Evolutionary conservation across 345 rosid species (phyloP).

Genomic region (Salix dunnii): DNA sequence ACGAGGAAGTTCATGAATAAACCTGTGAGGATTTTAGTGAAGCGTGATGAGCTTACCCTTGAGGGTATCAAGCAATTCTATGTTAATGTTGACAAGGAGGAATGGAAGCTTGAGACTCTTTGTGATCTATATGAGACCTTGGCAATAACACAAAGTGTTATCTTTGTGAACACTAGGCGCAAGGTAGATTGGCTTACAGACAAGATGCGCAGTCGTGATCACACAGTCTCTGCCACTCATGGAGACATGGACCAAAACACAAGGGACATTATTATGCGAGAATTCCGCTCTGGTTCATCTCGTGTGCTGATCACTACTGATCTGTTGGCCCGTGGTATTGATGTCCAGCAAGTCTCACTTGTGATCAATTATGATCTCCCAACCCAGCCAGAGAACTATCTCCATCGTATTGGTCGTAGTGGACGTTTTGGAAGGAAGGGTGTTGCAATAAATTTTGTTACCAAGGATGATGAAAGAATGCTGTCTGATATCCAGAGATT

Average conservation of each 20-base stretch:
- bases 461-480: constrained; percentile 26
- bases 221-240: constrained; percentile 86
- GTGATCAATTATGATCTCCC: constrained; percentile 83
- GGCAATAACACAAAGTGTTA: constrained; percentile 86
- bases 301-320: constrained; percentile 85
- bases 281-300: constrained; percentile 82
- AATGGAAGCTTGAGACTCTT: constrained; percentile 79
- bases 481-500: constrained; percentile 21
- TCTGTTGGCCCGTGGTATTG: constrained; percentile 83
- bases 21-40: constrained; percentile 79
- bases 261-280: constrained; percentile 78
- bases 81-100: constrained; percentile 77
- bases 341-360: constrained; percentile 88
- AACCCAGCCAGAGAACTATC: constrained; percentile 86
- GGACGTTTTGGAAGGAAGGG: constrained; percentile 90
- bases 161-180: constrained; percentile 84
- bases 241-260: constrained; percentile 97
- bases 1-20: constrained; percentile 88
- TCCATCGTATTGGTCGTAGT: constrained; percentile 79
- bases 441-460: constrained; percentile 45
- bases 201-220: constrained; percentile 78
- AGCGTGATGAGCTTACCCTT: constrained; percentile 86
- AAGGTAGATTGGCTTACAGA: constrained; percentile 93
- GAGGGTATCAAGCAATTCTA: constrained; percentile 89
- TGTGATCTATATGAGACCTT: constrained; percentile 82